Conservation (phyloP, 176 grass and related monocot species). For the Puccinellia tenuiflora region DNA sequence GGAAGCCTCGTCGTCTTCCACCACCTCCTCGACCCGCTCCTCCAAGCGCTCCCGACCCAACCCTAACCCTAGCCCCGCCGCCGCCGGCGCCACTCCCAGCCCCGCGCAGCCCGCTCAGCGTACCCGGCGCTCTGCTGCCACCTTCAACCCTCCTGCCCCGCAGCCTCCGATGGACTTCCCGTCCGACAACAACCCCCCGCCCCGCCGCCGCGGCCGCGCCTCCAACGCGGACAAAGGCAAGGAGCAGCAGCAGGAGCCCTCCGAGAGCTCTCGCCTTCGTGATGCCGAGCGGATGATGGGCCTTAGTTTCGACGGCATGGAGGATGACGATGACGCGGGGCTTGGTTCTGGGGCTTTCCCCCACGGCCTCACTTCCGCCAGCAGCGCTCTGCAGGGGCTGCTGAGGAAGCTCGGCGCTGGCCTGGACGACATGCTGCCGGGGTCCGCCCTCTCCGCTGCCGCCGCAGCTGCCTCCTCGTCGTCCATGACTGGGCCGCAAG, state of each 20-base stretch:
- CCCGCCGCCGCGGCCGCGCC: slow-evolving; percentile 42
- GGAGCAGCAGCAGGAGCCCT: slow-evolving; percentile 54
- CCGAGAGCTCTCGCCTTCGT: slow-evolving; percentile 39
- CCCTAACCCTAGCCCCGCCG: slow-evolving; percentile 29
- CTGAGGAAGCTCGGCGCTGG: slow-evolving; percentile 78
- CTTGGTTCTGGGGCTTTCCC: slow-evolving; percentile 43
- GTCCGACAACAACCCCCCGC: slow-evolving; percentile 32
- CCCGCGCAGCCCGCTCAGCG: background rate
- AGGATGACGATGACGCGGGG: slow-evolving; percentile 56
- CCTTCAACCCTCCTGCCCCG: background rate
- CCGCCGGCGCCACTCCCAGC: background rate
- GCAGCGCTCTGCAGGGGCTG: slow-evolving; percentile 70
- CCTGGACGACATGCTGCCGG: slow-evolving; percentile 69
- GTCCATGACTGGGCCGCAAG: slow-evolving; percentile 31
- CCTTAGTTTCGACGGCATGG: slow-evolving; percentile 51
- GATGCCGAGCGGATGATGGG: slow-evolving; percentile 65
- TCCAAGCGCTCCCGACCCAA: slow-evolving; percentile 37
- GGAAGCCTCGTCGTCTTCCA: slow-evolving; percentile 91
- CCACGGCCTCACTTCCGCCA: slow-evolving; percentile 65
- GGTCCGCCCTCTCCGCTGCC: slow-evolving; percentile 35
- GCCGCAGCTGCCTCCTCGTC: slow-evolving; percentile 28
- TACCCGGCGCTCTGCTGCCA: slow-evolving; percentile 21
- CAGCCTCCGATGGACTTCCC: slow-evolving; percentile 56
- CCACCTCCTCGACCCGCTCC: slow-evolving; percentile 32
- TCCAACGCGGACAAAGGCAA: slow-evolving; percentile 60